Evolutionary conservation across 2,329 filamentous ascomycete genomes (phyloP), one percentile per base, ranked within the genome.

Genomic region (Pseudohalonectria lignicola): DNA sequence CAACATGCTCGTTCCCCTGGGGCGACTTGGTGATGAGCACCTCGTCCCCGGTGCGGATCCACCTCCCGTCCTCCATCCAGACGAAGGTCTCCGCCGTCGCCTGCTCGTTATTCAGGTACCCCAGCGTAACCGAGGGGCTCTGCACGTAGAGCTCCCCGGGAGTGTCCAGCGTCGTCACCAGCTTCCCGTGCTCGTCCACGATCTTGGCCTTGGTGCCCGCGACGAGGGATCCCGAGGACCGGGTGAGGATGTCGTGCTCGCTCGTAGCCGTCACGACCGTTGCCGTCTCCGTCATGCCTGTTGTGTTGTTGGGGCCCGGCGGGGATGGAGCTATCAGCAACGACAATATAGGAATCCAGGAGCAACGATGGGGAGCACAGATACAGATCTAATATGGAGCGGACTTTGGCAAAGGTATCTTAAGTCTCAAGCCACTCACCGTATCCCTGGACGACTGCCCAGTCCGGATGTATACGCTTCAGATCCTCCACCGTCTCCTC

Each of bases 1-100:
- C 81, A 35, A 94, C 55, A 51, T 95, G 88, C 57, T 94, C 86
- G 45, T 79, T 64, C 3, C 85, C 86, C 3, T 67, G 63, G 0
- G 74, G 69, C 7, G 75, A 66, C 49, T 74, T 70, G 3, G 71
- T 69, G 10, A 93, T 63, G 3, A 90, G 64, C 0, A 82, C 86
- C 54, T 93, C 85, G 49, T 95, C 88, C 5, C 88, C 88, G 0
- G 88, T 94, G 30, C 74, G 74, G 69, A 94, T 76, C 76, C 86
- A 92, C 45, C 77, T 61, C 9, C 78, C 77, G 46, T 87, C 79
- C 2, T 78, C 67, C 37, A 79, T 68, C 43, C 61, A 63, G 1
- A 79, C 52, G 50, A 86, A 95, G 0, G 87, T 92, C 54, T 93
- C 86, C 37, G 72, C 67, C 16, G 79, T 93, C 3, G 88, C 86